Conservation (phyloP, 176 grass and related monocot genomes). For the Aegilops speltoides region DNA sequence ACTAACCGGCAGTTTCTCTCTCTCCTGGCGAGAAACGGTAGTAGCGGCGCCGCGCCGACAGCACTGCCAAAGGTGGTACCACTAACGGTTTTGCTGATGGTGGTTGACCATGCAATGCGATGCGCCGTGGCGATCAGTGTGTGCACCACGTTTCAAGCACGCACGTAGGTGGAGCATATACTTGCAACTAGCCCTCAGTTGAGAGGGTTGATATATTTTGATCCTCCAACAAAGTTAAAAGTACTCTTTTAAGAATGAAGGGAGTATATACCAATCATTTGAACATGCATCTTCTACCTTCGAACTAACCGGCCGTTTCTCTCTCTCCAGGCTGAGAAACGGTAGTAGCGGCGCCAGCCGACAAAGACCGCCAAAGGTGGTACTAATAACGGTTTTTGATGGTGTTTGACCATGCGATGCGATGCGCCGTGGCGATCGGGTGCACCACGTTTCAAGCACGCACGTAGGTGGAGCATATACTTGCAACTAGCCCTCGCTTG, state of each 20-base stretch:
- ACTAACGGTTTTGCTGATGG: background rate
- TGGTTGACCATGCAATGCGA: background rate
- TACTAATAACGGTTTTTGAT: background rate
- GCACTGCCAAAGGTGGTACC: background rate
- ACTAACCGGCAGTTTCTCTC: no score
- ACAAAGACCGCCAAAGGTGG: background rate
- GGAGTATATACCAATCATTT: no score
- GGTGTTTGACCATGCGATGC: background rate
- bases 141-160: background rate
- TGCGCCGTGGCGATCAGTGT: background rate
- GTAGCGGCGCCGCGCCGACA: background rate
- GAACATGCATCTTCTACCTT: no score
- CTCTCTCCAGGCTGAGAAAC: no score
- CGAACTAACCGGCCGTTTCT: no score
- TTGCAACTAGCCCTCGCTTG: no score
- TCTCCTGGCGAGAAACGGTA: no score
- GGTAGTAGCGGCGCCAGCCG: background rate
- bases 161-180: background rate
- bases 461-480: background rate
- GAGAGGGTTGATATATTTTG: no score
- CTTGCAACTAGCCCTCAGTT: no score
- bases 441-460: background rate
- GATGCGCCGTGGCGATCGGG: background rate
- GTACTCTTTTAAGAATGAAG: no score
- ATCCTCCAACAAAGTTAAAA: no score